These are phyloP conservation scores for Russula brevipes DNA, from an alignment of 768 basidiomycete species.

Conservation along the genomic window DNA sequence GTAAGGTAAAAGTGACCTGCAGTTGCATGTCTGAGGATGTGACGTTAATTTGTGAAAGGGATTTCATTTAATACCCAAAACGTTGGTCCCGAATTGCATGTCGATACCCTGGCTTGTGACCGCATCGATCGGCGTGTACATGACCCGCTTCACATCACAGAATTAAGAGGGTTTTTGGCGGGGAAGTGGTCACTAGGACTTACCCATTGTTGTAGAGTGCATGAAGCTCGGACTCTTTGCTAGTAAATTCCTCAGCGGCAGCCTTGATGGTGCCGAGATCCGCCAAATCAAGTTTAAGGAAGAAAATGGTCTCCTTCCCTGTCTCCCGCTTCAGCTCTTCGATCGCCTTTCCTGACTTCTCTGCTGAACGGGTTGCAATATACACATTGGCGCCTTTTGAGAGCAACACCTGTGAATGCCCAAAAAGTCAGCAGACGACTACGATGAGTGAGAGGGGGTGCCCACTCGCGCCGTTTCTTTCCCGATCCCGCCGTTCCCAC, in stretches of 20 bases:
- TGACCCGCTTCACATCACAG: constrained; percentile 30
- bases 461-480: constrained; percentile 24
- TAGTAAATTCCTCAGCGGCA: constrained; percentile 36
- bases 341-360: constrained; percentile 25
- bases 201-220: constrained; percentile 36
- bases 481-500: constrained; percentile 26
- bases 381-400: constrained; percentile 32
- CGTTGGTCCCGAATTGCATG: constrained; percentile 35
- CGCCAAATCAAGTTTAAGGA: constrained; percentile 37
- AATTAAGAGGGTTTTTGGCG: not conserved
- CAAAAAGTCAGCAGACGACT: not conserved
- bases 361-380: constrained; percentile 29
- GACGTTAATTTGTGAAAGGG: not conserved
- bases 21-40: not conserved
- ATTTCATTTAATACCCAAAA: constrained; percentile 25
- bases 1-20: constrained; percentile 36
- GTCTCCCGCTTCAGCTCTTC: constrained; percentile 26
- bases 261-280: constrained; percentile 33
- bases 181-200: not conserved
- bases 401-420: constrained; percentile 28
- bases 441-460: too few relatives aligned
- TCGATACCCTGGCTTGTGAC: constrained; percentile 34
- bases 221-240: constrained; percentile 28
- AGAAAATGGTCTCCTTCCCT: constrained; percentile 14
- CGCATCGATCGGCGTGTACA: constrained; percentile 32